Evolutionary conservation across 768 basidiomycete species (phyloP).

Genomic region (Leccinum pellstonianum): DNA sequence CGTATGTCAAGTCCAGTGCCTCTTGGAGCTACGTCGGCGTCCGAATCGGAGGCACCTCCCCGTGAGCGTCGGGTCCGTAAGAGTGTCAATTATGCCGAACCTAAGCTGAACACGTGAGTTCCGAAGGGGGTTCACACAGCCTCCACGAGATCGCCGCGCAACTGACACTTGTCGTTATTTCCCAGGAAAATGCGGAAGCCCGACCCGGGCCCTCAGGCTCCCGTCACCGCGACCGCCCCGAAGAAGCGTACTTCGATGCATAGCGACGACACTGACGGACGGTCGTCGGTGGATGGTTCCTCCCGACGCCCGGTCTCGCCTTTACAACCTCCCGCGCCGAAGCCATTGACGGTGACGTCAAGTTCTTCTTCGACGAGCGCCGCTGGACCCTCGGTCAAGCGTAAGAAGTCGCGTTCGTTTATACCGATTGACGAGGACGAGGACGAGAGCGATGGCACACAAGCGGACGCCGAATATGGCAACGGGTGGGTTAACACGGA

Average conservation of each 20-base stretch:
- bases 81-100: constrained; percentile 85
- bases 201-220: constrained; percentile 46
- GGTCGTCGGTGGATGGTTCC: constrained; percentile 38
- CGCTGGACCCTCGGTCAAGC: constrained; percentile 36
- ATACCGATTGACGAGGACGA: constrained; percentile 45
- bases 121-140: background rate
- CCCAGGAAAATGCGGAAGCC: constrained; percentile 88
- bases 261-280: constrained; percentile 40
- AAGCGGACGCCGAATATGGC: constrained; percentile 67
- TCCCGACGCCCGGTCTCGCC: constrained; percentile 34
- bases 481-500: constrained; percentile 59
- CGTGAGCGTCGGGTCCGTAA: constrained; percentile 63
- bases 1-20: constrained; percentile 48
- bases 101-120: constrained; percentile 83
- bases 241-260: constrained; percentile 47
- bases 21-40: constrained; percentile 33
- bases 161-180: constrained; percentile 6
- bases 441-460: constrained; percentile 64
- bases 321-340: constrained; percentile 33
- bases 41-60: constrained; percentile 32
- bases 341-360: constrained; percentile 38
- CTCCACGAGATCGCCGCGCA: constrained; percentile 1
- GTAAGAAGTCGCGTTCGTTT: constrained; percentile 55
- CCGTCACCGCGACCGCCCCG: constrained; percentile 26
- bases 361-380: constrained; percentile 29